A percentile compares a stretch with the other conserved stretches of the same genome.
Evolutionary conservation across 1,284 basidiomycete genomes (phyloP).

Genomic region (Ceratorhiza oryzae-sativae): DNA sequence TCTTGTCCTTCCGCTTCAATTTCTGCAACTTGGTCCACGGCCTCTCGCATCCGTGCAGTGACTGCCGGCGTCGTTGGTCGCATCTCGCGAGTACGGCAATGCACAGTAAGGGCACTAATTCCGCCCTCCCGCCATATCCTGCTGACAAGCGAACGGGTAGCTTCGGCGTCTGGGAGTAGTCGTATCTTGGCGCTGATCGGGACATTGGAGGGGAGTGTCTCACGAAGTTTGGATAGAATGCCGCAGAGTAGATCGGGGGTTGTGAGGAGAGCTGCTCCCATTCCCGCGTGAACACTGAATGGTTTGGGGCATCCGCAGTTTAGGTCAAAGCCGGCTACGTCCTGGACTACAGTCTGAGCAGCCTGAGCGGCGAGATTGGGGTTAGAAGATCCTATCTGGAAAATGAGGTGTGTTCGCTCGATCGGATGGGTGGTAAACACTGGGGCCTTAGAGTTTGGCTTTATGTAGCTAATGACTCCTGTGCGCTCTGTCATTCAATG

Average conservation of each 20-base stretch:
- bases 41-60: slow-evolving; percentile 79
- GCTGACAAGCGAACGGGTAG: slow-evolving; percentile 86
- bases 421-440: slow-evolving; percentile 95
- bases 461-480: slow-evolving; percentile 88
- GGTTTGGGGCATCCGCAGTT: slow-evolving; percentile 97
- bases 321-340: slow-evolving; percentile 93
- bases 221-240: slow-evolving; percentile 80
- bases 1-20: slow-evolving; percentile 60
- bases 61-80: slow-evolving; percentile 82
- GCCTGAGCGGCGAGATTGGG: slow-evolving; percentile 92
- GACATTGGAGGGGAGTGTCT: slow-evolving; percentile 75
- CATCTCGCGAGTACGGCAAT: slow-evolving; percentile 96
- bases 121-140: slow-evolving; percentile 84
- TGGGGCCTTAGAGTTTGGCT: slow-evolving; percentile 68
- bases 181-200: slow-evolving; percentile 93
- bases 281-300: slow-evolving; percentile 93
- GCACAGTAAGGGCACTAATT: slow-evolving; percentile 89
- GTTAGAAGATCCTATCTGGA: slow-evolving; percentile 91
- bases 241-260: slow-evolving; percentile 90
- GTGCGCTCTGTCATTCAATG: slow-evolving; percentile 67
- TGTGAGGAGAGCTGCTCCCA: slow-evolving; percentile 94
- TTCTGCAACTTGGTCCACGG: slow-evolving; percentile 79
- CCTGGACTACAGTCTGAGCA: slow-evolving; percentile 83
- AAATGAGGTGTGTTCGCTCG: slow-evolving; percentile 90
- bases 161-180: slow-evolving; percentile 83